Evolutionary conservation across 208 protist species (phyloP), one percentile per base, ranked within the genome.

Genomic region (Trypanosoma avium): DNA sequence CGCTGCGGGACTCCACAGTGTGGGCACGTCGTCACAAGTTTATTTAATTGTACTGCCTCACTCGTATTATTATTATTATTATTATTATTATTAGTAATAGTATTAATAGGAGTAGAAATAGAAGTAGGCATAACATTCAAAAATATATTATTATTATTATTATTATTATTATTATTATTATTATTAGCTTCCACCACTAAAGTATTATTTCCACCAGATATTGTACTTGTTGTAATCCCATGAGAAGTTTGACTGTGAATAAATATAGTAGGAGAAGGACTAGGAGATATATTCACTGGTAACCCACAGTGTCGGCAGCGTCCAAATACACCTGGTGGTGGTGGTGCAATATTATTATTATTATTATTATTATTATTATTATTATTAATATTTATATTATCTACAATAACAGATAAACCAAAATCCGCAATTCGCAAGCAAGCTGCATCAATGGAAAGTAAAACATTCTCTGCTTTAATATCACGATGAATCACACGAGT

Each of bases 391-490:
- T n/a, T 30, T 15, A 4, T n/a, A 6, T 38, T 33, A 29, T 27
- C 29, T 17, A 82, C 88, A 75, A 92, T 90, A 43, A 97, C 70
- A 36, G 82, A 72, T 19, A 92, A 76, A 66, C 91, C 87, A 52
- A 96, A 70, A 13, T 73, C 74, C 26, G 84, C 84, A 4, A 97
- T 47, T 22, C 85, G 73, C 17, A 96, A 70, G 21, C 88, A 49
- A 19, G 94, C 66, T 42, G 93, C 89, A 45, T 92, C 83, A n/a
- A 73, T 71, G 55, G 87, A 84, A n/a, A 95, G 49, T 67, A 75
- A 68, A 5, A 38, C 5, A 38, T 38, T 38, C 33, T 38, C 33
- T 10, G 33, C 33, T 10, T 38, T 38, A 5, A 50, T 68, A 56
- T 88, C 90, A 66, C 65, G 72, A 64, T 73, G 76, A 52, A 58